Conservation (phyloP, 2,329 filamentous ascomycete species). For the Penicillium sp. region DNA sequence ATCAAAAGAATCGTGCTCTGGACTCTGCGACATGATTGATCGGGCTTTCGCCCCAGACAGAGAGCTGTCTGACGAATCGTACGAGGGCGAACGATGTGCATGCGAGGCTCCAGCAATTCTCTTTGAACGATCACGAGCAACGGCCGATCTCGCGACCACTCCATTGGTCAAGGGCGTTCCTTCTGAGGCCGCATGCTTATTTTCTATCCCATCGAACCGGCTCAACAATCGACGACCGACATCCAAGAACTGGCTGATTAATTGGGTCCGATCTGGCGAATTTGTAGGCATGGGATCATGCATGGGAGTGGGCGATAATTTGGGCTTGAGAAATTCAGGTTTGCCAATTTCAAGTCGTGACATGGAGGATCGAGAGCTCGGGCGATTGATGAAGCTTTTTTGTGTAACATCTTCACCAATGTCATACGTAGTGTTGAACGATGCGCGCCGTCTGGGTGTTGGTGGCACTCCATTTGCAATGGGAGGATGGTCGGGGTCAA, state of each 20-base stretch:
- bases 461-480: conserved; percentile 32
- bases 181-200: conserved; percentile 15
- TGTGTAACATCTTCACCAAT: conserved; percentile 54
- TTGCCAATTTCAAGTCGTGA: conserved; percentile 43
- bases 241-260: conserved; percentile 41
- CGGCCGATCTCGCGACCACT: conserved; percentile 28
- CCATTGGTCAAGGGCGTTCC: conserved; percentile 25
- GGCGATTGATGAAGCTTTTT: conserved; percentile 36
- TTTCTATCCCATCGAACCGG: conserved; percentile 31
- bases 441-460: conserved; percentile 49
- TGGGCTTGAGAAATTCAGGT: conserved; percentile 32
- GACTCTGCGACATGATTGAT: conserved; percentile 21
- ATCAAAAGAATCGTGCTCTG: conserved; percentile 27
- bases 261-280: conserved; percentile 36
- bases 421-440: conserved; percentile 55
- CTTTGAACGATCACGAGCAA: conserved; percentile 32
- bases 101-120: conserved; percentile 26
- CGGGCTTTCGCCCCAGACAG: conserved; percentile 23
- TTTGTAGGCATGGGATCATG: conserved; percentile 12
- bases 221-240: conserved; percentile 39
- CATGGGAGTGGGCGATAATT: conserved; percentile 18
- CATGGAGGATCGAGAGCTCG: conserved; percentile 46
- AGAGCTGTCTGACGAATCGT: conserved; percentile 25
- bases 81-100: conserved; percentile 16
- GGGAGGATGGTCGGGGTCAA: conserved; percentile 18